Evolutionary conservation across 148 eudicot genomes (phyloP), one percentile per base, ranked within the genome.

Genomic region (Camellia granthamiana): DNA sequence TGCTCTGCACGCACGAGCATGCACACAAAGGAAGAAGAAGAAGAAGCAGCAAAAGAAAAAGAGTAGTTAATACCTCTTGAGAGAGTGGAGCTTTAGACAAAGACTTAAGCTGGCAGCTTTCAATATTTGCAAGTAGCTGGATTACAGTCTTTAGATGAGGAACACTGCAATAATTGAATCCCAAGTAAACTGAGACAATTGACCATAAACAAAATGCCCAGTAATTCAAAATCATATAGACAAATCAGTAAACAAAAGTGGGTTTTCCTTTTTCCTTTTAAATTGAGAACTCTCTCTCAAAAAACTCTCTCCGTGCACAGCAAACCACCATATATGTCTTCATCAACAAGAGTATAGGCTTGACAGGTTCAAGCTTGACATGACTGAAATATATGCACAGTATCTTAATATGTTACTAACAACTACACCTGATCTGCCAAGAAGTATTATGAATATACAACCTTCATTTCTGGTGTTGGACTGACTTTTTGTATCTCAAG

Each of bases 131-230:
- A 43, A 93, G 90, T 75, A 95, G 71, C 79, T 92, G 99, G 71
- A 71, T 82, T 58, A 91, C 97, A 69, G 99, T 95, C 78, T 92
- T 81, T 46, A 95, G 86, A 85, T 90, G 97, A 71, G 96, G 93
- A 43, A 90, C 88, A 82, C 99, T 95, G 90, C 87, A 83, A 69
- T 55, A 66, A 78, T 43, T 61, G 15, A 52, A 76, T 66, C 56
- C 61, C 54, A 77, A 13, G 56, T 77, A 42, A 81, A 11, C 58
- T 16, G 41, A 71, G 47, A 43, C 62, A 62, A 52, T 12, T 62
- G 14, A 51, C 47, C 65, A 46, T 51, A 59, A 64, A 54, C 21
- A 64, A 23, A 21, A 62, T 49, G 10, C 72, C 59, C 43, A 9
- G 42, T 52, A 13, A 1, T 30, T 30, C 38, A 21, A 8, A 21